Base-by-base conservation (phyloP, 2,329 filamentous ascomycete species). In the Penicillium brasilianum region DNA sequence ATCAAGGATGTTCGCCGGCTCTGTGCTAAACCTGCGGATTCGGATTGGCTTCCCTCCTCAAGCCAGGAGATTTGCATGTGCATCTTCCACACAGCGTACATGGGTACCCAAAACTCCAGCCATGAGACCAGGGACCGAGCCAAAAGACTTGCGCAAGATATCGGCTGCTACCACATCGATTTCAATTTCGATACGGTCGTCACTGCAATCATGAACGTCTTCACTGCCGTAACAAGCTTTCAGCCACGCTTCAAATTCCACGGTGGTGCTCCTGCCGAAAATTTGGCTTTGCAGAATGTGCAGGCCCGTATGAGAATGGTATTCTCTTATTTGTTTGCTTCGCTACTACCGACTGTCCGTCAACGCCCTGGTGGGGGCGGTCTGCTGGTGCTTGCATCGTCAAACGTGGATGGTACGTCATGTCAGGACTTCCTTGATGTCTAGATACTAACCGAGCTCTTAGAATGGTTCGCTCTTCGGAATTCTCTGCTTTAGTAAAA, bases 151-250 rank as follows among this genome's bases (percentile, higher is more conserved):
- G 73, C 80, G 0, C 69, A 72, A 13, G 74, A 74, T n/a, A 92
- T 94, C 55, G 91, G 90, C 3, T 82, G 85, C 16, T 88, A 92
- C 69, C 92, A 95, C 71, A 82, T 86, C 4, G 85, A 93, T 70
- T 80, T 92, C 48, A 86, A 92, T 69, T 92, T 94, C 59, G 91
- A 94, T 71, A 82, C 83, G 1, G 83, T 88, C 9, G 87, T 88
- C 62, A 79, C 84, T 20, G 84, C 88, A 0, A 79, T 88, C 55
- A 86, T 84, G 66, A 82, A 82, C 46, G 76, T 92, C 0, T 81
- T 92, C 57, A 81, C 82, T 0, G 74, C 81, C 2, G 83, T 86
- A 0, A 85, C 87, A 1, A 80, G 80, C 43, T 91, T 90, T 66
- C 81, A 84, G 18, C 85, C 87, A 4, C 82, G 78, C 22, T 88